Base-by-base conservation (phyloP, 148 eudicot genomes). In the Tetragonia tetragonoides region DNA sequence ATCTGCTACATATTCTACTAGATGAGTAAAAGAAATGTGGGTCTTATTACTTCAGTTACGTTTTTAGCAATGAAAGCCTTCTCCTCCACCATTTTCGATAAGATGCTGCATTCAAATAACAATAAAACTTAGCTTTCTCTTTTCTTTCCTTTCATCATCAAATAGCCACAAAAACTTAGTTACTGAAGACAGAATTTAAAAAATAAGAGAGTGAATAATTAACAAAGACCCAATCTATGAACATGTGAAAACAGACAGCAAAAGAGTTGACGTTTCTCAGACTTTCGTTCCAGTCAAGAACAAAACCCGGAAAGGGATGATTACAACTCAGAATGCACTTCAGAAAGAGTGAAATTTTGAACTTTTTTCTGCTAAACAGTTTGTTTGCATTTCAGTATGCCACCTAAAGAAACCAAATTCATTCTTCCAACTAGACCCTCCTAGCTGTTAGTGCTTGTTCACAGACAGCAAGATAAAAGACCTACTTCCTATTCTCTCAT, bases 21-120 rank as follows among this genome's bases (percentile, higher is more conserved):
- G 41, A 73, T 40, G 11, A 38, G 10, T 51, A 49, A 66, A 57
- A 72, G 10, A 23, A 39, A 10, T 44, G 10, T 4, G 3, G 21
- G 10, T 18, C 84, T 86, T 81, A 88, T 86, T 81, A 88, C 96
- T 83, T 91, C 90, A 10, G 96, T 89, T 64, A 91, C 90, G 78
- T 91, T 91, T 72, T 89, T 87, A 41, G 93, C 96, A 74, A 90
- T 88, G 60, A 51, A 85, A 80, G 60, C 18, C 76, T 87, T 88
- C 64, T 81, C 85, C 67, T 86, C 90, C 70, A 87, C 85, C 82
- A 83, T 83, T 74, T 74, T 70, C 72, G 72, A 74, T 24, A n/a
- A 71, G 66, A 69, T 40, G 28, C 75, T 74, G 79, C 49, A 78
- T 47, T 66, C 21, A 37, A 46, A 56, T 21, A 54, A 59, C 3